Conservation (phyloP, 768 basidiomycete genomes). For the Kwoniella pini region DNA sequence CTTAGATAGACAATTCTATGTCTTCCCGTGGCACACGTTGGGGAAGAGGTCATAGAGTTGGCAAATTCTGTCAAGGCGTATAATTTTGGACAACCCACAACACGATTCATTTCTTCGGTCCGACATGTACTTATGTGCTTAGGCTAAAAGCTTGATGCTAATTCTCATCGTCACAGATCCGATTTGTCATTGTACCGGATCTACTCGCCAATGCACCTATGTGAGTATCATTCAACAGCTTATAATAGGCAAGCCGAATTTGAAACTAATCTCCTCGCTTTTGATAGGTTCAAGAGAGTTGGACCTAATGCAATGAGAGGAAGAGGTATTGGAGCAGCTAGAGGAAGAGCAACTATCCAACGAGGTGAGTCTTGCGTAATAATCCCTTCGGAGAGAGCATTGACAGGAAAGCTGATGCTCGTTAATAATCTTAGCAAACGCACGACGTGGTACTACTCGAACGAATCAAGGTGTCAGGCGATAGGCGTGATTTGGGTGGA, state of each 20-base stretch:
- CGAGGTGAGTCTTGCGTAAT: constrained; percentile 75
- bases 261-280: constrained; percentile 3
- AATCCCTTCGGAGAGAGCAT: too few relatives aligned
- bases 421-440: constrained; percentile 32
- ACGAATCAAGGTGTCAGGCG: constrained; percentile 52
- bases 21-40: too few relatives aligned
- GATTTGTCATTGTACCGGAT: constrained; percentile 99
- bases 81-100: too few relatives aligned
- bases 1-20: background rate
- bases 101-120: too few relatives aligned
- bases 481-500: too few relatives aligned
- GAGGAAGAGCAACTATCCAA: constrained; percentile 98
- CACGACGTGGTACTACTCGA: constrained; percentile 49
- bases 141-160: too few relatives aligned
- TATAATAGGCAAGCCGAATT: too few relatives aligned
- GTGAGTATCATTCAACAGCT: constrained; percentile 59
- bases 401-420: background rate
- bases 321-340: constrained; percentile 96
- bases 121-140: too few relatives aligned
- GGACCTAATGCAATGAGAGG: constrained; percentile 98
- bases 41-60: too few relatives aligned
- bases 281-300: constrained; percentile 91
- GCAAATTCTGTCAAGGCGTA: too few relatives aligned
- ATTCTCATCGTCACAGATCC: too few relatives aligned
- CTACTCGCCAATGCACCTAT: constrained; percentile 99